Conservation (phyloP, 2,329 filamentous ascomycete genomes). For the Talaromyces sp. region DNA sequence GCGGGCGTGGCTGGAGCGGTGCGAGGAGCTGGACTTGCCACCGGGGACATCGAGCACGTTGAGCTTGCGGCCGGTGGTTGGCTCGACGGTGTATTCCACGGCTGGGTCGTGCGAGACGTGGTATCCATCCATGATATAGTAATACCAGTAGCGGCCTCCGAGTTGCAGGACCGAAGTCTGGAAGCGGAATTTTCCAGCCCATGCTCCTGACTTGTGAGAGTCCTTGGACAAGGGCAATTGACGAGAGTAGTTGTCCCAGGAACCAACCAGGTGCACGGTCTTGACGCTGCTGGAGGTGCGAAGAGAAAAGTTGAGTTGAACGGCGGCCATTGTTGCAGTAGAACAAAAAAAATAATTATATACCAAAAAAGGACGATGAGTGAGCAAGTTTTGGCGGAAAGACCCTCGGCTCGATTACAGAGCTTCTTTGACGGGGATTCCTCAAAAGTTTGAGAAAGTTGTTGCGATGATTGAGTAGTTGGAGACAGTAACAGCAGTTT, state of each 20-base stretch:
- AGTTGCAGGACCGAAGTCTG: conserved; percentile 78
- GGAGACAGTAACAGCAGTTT: background rate
- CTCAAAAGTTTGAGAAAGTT: conserved; percentile 16
- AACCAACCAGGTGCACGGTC: conserved; percentile 94
- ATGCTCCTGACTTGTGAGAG: conserved; percentile 77
- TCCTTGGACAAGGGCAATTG: conserved; percentile 94
- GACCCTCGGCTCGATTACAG: conserved; percentile 7
- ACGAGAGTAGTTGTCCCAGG: conserved; percentile 94
- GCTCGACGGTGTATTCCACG: conserved; percentile 82
- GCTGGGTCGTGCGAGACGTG: conserved; percentile 95
- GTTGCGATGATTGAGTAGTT: conserved; percentile 12
- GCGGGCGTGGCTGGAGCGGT: conserved; percentile 30
- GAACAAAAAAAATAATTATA: conserved; percentile 18
- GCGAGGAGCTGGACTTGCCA: conserved; percentile 30
- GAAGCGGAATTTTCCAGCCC: conserved; percentile 96
- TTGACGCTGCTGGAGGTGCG: conserved; percentile 95
- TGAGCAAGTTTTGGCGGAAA: conserved; percentile 18
- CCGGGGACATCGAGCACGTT: conserved; percentile 93
- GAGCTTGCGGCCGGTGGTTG: conserved; percentile 91
- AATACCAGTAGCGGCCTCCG: conserved; percentile 98
- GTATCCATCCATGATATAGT: conserved; percentile 99
- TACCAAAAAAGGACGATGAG: background rate
- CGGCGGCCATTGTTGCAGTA: conserved; percentile 66
- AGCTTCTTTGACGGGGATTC: conserved; percentile 14
- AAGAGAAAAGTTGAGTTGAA: conserved; percentile 93